A percentile compares a stretch with the other conserved stretches of the same genome.
These are phyloP conservation scores for Aspergillus affinis DNA, from an alignment of 495 filamentous ascomycete genomes.

Conservation along the genomic window DNA sequence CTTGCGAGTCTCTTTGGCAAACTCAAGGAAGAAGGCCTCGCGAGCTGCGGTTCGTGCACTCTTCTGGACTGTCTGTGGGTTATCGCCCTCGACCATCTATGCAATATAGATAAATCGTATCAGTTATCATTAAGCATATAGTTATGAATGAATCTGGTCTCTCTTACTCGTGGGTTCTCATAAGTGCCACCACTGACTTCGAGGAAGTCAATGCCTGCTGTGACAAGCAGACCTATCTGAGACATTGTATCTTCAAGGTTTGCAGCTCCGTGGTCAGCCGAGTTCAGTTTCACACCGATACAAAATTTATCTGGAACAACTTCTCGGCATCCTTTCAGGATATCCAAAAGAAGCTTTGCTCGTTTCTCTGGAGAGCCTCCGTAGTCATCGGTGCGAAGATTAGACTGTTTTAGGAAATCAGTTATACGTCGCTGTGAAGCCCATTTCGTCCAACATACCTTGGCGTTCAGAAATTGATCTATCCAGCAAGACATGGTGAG, in stretches of 20 bases:
- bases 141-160: no score
- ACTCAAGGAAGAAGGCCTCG: constrained; percentile 64
- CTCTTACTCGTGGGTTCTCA: constrained; percentile 51
- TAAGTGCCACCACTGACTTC: constrained; percentile 61
- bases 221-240: constrained; percentile 51
- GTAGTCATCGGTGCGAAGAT: constrained; percentile 48
- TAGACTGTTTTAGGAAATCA: constrained; percentile 30
- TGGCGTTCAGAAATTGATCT: no score
- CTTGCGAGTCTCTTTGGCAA: constrained; percentile 45
- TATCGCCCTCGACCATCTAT: no score
- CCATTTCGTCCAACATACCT: no score
- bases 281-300: constrained; percentile 64
- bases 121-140: no score
- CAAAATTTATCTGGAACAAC: constrained; percentile 48
- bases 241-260: constrained; percentile 49
- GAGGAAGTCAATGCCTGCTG: constrained; percentile 59
- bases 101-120: no score
- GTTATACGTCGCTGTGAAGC: no score
- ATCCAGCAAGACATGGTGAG: no score
- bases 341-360: constrained; percentile 47
- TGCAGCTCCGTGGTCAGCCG: constrained; percentile 50
- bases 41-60: no score
- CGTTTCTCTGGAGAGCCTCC: constrained; percentile 47
- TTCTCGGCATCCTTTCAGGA: constrained; percentile 40
- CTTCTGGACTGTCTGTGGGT: no score